Percentiles rank a stretch among this genome's conserved stretches.
Evolutionary conservation across 139 green algal genomes (phyloP).

Genomic region (Micractinium sp.): DNA sequence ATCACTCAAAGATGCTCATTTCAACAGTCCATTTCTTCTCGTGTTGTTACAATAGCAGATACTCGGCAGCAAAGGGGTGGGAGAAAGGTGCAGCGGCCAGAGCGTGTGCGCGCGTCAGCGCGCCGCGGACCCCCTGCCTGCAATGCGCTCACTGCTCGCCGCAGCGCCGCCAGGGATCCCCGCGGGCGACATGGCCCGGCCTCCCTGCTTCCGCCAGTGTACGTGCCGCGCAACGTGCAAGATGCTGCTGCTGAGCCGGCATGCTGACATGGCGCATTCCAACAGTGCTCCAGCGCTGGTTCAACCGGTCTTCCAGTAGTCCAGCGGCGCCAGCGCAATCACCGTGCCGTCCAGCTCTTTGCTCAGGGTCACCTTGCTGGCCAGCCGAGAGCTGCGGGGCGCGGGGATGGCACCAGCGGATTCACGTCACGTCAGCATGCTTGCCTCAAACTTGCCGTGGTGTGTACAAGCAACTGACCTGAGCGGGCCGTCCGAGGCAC

Average conservation of each 20-base stretch:
- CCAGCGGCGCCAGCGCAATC: not conserved
- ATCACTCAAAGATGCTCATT: not conserved
- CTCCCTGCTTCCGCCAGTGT: too few species aligned
- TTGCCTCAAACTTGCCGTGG: not conserved
- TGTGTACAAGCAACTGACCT: too few species aligned
- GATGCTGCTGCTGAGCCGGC: too few species aligned
- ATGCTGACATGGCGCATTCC: too few species aligned
- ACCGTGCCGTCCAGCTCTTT: conserved; percentile 35
- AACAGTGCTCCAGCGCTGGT: too few species aligned
- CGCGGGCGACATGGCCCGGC: too few species aligned
- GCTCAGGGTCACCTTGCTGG: conserved; percentile 34
- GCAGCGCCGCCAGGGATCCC: not conserved
- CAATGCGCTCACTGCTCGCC: not conserved
- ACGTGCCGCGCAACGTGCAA: too few species aligned
- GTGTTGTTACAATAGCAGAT: not conserved
- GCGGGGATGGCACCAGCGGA: not conserved
- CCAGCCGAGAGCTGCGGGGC: conserved; percentile 37
- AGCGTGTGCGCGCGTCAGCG: not conserved
- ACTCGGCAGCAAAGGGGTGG: too few species aligned
- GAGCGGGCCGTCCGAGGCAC: too few species aligned
- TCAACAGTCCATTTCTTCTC: not conserved
- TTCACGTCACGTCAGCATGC: not conserved
- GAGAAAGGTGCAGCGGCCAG: not conserved
- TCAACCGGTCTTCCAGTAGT: conserved; percentile 26
- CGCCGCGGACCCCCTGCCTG: not conserved